These are phyloP conservation scores for Sonneratia alba DNA, from an alignment of 345 rosid species.

Conservation along the genomic window DNA sequence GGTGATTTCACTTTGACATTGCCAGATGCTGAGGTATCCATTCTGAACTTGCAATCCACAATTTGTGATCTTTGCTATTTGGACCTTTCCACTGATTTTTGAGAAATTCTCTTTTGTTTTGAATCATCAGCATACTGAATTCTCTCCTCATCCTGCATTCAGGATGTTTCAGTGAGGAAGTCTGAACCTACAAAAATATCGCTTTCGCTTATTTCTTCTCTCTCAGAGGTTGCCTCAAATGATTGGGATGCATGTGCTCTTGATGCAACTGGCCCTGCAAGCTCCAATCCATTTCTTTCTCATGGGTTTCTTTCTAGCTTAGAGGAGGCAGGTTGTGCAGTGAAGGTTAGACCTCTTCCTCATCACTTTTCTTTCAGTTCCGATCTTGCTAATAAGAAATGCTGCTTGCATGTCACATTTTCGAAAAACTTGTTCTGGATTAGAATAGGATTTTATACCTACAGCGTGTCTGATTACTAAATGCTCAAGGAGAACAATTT, in stretches of 20 bases:
- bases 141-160: conserved; percentile 12
- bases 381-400: not conserved
- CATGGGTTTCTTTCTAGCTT: conserved; percentile 78
- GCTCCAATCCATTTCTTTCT: conserved; percentile 67
- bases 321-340: conserved; percentile 62
- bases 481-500: not conserved
- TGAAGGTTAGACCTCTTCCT: conserved; percentile 39
- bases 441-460: not conserved
- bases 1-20: conserved; percentile 42
- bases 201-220: conserved; percentile 57
- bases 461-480: not conserved
- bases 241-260: conserved; percentile 84
- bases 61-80: not conserved
- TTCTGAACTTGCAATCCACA: not conserved
- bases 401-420: not conserved
- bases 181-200: conserved; percentile 28
- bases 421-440: not conserved
- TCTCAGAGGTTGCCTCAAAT: conserved; percentile 46
- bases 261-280: conserved; percentile 57
- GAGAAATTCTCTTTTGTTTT: not conserved
- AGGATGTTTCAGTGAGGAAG: conserved; percentile 31
- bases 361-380: not conserved
- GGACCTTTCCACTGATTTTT: not conserved
- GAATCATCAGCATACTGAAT: not conserved
- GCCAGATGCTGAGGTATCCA: conserved; percentile 46